Base-by-base conservation (phyloP, 305 asterid species). In the Vinca major region DNA sequence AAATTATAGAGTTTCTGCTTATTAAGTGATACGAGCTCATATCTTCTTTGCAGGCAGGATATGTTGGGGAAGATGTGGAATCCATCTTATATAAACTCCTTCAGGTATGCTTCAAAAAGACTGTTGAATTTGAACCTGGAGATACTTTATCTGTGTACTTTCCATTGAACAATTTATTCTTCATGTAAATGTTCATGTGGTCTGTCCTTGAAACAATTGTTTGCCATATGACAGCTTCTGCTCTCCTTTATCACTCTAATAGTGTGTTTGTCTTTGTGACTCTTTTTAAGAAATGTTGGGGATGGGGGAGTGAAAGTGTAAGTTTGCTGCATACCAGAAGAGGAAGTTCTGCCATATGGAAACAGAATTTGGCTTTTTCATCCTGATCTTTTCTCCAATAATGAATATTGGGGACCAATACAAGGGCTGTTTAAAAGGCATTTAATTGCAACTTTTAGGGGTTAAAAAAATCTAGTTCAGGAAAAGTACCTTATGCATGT, bases 51-150 rank as follows among this genome's bases (percentile, higher is more conserved):
- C 96, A 92, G 98, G 98, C 98, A 65, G 98, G 98, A 66, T 92
- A 92, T 82, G 98, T 92, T 67, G 98, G 98, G 75, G 98, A 92
- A 77, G 98, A 92, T 80, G 98, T 92, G 10, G 98, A 92, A 77
- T 92, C 98, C 80, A 92, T 92, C 74, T 84, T 92, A 70, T 89
- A 92, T 81, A 92, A 92, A 86, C 95, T 92, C 71, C 95, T 92
- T 67, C 79, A 80, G 74, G 98, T 92, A 75, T 81, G 86, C 57
- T 20, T 48, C 50, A 56, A 67, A 13, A 26, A 62, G 33, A 43
- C 54, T 63, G 5, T 56, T 40, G 57, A 17, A 17, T 7, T 37
- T 36, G 5, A 37, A 2, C 16, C 4, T 0, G 54, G 16, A 55
- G 62, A 16, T 52, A 49, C 44, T 44, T 19, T 6, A n/a, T 26